Percentiles rank a stretch among this genome's conserved stretches.
These are phyloP conservation scores for Aotearoamyces nothofagi DNA, from an alignment of 2,329 filamentous ascomycete species.

Conservation along the genomic window DNA sequence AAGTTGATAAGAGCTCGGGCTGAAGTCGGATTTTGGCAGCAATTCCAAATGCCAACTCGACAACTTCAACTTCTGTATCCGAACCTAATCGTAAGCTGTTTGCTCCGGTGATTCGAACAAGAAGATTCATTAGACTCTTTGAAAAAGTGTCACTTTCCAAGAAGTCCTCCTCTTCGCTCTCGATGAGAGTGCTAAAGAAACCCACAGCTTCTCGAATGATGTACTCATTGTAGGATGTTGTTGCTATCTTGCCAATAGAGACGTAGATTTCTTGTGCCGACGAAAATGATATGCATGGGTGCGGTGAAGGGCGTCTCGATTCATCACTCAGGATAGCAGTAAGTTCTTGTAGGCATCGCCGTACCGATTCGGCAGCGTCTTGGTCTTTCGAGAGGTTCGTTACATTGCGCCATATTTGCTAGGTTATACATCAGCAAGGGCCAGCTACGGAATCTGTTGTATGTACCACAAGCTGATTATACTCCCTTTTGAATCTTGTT, in stretches of 20 bases:
- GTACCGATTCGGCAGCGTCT: slow-evolving; percentile 46
- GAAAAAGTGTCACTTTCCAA: slow-evolving; percentile 79
- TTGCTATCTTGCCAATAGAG: slow-evolving; percentile 76
- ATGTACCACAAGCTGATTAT: slow-evolving; percentile 43
- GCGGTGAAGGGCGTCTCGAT: slow-evolving; percentile 71
- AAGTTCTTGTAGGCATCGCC: slow-evolving; percentile 46
- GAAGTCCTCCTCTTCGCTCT: slow-evolving; percentile 93
- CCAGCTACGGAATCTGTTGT: slow-evolving; percentile 1
- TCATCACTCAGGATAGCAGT: slow-evolving; percentile 72
- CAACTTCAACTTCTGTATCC: slow-evolving; percentile 75
- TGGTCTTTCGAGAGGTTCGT: slow-evolving; percentile 43
- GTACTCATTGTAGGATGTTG: slow-evolving; percentile 69
- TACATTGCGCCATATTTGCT: slow-evolving; percentile 46
- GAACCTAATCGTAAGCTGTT: slow-evolving; percentile 59
- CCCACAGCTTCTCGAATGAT: slow-evolving; percentile 74
- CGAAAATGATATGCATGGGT: slow-evolving; percentile 82
- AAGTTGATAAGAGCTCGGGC: slow-evolving; percentile 72
- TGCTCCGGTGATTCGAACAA: slow-evolving; percentile 62
- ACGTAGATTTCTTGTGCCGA: slow-evolving; percentile 79
- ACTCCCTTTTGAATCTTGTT: slow-evolving; percentile 53
- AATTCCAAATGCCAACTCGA: slow-evolving; percentile 90
- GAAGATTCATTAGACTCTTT: slow-evolving; percentile 70
- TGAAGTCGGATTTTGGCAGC: slow-evolving; percentile 90
- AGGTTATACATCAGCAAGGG: slow-evolving; percentile 3
- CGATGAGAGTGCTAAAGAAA: slow-evolving; percentile 83